Base-by-base conservation (phyloP, 306 rosid species). In the Cicer pinnatifidum region DNA sequence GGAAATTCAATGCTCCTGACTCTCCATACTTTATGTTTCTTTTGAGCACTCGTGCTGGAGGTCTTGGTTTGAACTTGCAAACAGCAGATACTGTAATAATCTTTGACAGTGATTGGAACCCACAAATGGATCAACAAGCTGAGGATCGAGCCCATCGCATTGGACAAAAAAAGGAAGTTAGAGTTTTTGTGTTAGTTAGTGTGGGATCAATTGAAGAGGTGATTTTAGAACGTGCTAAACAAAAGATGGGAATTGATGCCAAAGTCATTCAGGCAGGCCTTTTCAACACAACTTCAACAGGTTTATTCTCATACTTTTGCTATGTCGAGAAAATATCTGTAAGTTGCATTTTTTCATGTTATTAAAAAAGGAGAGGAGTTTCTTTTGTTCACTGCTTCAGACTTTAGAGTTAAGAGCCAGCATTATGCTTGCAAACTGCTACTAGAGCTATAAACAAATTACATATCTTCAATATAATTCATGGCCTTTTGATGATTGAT, bases 181-280 rank as follows among this genome's bases (percentile, higher is more conserved):
- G 99, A 82, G 99, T 95, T 41, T 95, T 95, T 79, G 99, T 95
- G 75, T 81, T 95, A 89, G 97, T 95, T 71, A 95, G 97, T 71
- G 99, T 95, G 73, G 99, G 99, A 86, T 95, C 97, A 57, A 84
- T 95, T 73, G 99, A 95, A 80, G 99, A 95, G 88, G 99, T 92
- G 74, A 95, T 95, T 82, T 86, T 95, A 82, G 99, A 95, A 85
- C 97, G 97, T 73, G 99, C 99, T 13, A 95, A 95, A 82, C 96
- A 95, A 82, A 95, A 95, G 93, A 95, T 95, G 99, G 99, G 99
- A 64, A 95, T 95, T 76, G 99, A 95, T 84, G 99, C 97, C 77
- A 95, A 95, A 89, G 99, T 95, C 83, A 91, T 95, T 80, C 99
- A 95, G 79, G 99, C 97, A 0, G 99, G 99, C 65, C 96, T 95